Evolutionary conservation across 1,284 basidiomycete genomes (phyloP), one percentile per base, ranked within the genome.

Genomic region (Apiotrichum laibachii): DNA sequence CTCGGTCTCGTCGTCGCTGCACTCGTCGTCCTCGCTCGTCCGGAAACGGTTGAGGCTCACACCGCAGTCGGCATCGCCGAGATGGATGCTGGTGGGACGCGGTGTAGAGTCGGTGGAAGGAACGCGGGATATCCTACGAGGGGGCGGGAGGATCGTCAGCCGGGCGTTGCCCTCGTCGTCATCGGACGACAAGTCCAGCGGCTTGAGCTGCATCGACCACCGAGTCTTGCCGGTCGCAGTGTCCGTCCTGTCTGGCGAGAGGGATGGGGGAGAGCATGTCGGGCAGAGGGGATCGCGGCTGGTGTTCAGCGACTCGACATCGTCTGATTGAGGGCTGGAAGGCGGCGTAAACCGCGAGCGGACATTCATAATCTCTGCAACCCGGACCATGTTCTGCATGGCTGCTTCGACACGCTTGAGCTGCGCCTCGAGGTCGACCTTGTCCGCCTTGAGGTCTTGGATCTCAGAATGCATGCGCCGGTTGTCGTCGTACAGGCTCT

Each of bases 11-110:
- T 46, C 45, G 26, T 31, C 45, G 10, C 13, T 31, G 13, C 8
- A 13, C 6, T 15, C 45, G 15, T 31, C 26, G 16, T 49, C 47
- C 33, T 34, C 33, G 18, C n/a, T 19, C 18, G 10, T 35, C 21
- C 15, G 31, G 47, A 49, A 49, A 7, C 47, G 31, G 34, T 49
- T 49, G 47, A 49, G 47, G n/a, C 47, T 49, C 12, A 49, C 47
- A 1, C 47, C 47, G 18, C 47, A 49, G 33, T 49, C 47, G 33
- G 31, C 33, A 8, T 49, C 47, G 9, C 33, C 33, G 12, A 49
- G 31, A 13, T 35, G 47, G 10, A 49, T 49, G 47, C 31, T 35
- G 12, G 47, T 11, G 12, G 47, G 47, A 12, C 31, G 33, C 4
- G 47, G 34, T 26, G 26, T 22, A 11, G 15, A 16, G 45, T 46